phyloP scores from a whole-genome alignment of 1,284 basidiomycete species.

The Apiotrichum domesticum region DNA sequence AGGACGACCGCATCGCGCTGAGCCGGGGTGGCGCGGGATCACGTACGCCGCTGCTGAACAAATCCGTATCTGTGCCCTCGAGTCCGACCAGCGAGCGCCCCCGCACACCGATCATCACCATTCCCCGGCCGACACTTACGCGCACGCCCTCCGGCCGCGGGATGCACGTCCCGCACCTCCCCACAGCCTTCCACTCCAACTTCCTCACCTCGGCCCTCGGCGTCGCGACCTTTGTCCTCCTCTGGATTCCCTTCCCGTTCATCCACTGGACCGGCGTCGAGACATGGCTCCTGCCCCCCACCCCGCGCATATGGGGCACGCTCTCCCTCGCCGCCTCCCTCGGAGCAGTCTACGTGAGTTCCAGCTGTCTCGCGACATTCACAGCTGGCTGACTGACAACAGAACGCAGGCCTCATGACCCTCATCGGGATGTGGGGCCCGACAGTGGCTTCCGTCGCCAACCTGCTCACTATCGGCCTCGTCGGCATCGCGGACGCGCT shows the following conservation, averaged over 20 bases:
- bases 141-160: neutral
- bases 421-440: slow-evolving; percentile 47
- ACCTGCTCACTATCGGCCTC: slow-evolving; percentile 45
- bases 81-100: neutral
- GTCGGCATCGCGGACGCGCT: slow-evolving; percentile 44
- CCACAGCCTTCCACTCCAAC: slow-evolving; percentile 44
- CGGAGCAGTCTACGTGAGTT: slow-evolving; percentile 42
- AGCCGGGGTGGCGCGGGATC: neutral
- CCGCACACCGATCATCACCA: neutral
- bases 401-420: slow-evolving; percentile 48
- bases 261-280: slow-evolving; percentile 39
- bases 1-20: slow-evolving; percentile 11
- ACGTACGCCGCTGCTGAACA: slow-evolving; percentile 7
- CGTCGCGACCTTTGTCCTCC: slow-evolving; percentile 34
- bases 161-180: slow-evolving; percentile 21
- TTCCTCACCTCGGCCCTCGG: slow-evolving; percentile 45
- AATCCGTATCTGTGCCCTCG: neutral
- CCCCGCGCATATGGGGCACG: slow-evolving; percentile 18
- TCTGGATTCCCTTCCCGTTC: slow-evolving; percentile 43
- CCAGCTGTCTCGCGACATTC: no score
- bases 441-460: slow-evolving; percentile 44
- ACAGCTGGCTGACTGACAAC: neutral
- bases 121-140: neutral
- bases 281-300: slow-evolving; percentile 29
- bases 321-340: slow-evolving; percentile 31